phyloP scores from a whole-genome alignment of 2,329 filamentous ascomycete genomes.

The Aspergillus fijiensis region DNA sequence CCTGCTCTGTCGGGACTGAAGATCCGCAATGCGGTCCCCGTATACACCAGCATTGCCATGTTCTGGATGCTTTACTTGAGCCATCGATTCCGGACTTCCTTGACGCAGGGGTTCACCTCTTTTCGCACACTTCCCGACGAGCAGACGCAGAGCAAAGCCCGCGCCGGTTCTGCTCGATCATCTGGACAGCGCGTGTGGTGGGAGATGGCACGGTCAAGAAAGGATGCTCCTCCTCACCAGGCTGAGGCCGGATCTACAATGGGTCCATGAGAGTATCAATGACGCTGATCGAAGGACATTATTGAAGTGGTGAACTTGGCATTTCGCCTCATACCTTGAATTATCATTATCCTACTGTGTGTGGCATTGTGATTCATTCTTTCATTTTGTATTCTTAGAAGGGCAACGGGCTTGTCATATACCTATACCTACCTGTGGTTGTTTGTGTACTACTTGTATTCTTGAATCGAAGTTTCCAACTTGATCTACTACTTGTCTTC shows the following conservation, averaged over 20 bases:
- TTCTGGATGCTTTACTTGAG: slow-evolving; percentile 2
- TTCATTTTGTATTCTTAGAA: background rate
- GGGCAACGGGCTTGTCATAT: background rate
- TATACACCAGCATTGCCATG: background rate
- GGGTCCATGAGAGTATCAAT: background rate
- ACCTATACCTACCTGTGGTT: background rate
- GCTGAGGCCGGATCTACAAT: background rate
- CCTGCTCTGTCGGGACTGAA: background rate
- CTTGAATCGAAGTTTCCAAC: background rate
- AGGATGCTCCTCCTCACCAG: background rate
- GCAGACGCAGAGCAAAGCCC: background rate
- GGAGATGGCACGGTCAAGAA: background rate
- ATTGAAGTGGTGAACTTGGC: background rate
- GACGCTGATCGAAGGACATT: background rate
- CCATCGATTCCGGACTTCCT: background rate
- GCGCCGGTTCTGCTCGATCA: background rate
- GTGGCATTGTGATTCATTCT: background rate
- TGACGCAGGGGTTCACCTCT: background rate
- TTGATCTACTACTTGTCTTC: background rate
- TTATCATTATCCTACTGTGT: background rate
- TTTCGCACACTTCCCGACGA: background rate
- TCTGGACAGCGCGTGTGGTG: background rate
- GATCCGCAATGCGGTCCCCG: slow-evolving; percentile 3
- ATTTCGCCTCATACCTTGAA: background rate
- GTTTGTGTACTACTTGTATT: background rate